Evolutionary conservation across 1,139 yeast species (phyloP), one percentile per base, ranked within the genome.

Genomic region (Kurtzmaniella quercitrusa): DNA sequence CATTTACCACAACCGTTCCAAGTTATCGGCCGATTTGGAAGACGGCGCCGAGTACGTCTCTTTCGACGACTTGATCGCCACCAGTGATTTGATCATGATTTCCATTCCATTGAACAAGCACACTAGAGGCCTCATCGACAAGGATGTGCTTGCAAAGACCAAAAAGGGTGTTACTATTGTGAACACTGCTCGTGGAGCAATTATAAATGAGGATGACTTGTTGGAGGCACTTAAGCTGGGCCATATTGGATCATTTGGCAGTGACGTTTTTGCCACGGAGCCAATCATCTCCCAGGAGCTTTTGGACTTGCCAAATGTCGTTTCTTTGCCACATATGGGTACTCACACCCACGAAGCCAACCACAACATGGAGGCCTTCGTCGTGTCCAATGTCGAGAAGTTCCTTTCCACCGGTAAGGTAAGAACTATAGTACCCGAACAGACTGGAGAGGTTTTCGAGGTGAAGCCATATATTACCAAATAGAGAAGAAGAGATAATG

Each of bases 261-360:
- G 90, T 37, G 97, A 90, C 60, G 97, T 90, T 29, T 85, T 80
- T 63, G 96, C 88, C 59, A 66, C 74, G 51, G 97, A 91, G 66
- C 98, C 98, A 7, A 55, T 78, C 49, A 82, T 81, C 16, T 73
- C 83, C 33, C 62, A 70, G 53, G 88, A 83, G 48, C 65, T 85
- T 48, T 64, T 75, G 41, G 66, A 68, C 15, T 59, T 78, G 53
- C 79, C 80, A 3, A 78, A 80, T 47, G 88, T 82, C 14, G 71
- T 83, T 11, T 73, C 84, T 37, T 68, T 84, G 52, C 95, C 95
- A 16, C 95, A 89, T 59, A 79, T 85, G 83, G 96, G 95, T 25
- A 87, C 96, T 0, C 82, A 79, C 59, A 73, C 93, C 2, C 60
- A 63, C 39, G 85, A 81, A 57, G 78, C 86, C 2, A 67, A 77